Evolutionary conservation across 768 basidiomycete species (phyloP), one percentile per base, ranked within the genome.

Genomic region (Chalciporus sphaerocephalus): DNA sequence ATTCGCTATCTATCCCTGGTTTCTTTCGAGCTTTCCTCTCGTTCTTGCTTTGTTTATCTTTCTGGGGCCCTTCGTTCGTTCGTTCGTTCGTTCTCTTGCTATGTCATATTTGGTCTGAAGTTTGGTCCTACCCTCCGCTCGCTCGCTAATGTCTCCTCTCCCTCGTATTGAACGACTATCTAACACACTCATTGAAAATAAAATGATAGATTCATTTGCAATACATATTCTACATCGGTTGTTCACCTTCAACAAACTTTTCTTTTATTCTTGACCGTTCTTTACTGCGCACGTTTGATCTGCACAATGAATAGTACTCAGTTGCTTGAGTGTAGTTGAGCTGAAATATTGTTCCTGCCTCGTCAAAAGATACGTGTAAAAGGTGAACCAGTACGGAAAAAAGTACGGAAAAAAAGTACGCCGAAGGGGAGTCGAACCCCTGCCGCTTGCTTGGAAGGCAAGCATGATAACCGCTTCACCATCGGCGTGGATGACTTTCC

Each of bases 381-480:
- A n/a, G n/a, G n/a, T n/a, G n/a, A n/a, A n/a, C n/a, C n/a, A n/a
- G n/a, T n/a, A n/a, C n/a, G n/a, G n/a, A n/a, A n/a, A 55, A 33
- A 4, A 54, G 18, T 1, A 45, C 25, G 16, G 27, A 43, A 53
- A 43, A 24, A 38, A 24, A 1, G 27, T 64, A 65, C 64, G 55
- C 78, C 73, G 73, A 79, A 81, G 74, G 80, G 80, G 80, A 82
- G 76, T 82, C 80, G 80, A 82, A 82, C 80, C 80, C 80, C 73
- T 80, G 79, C 81, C 79, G 78, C 79, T 74, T 73, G 73, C 72
- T 74, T 86, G 84, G 85, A 86, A 86, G 84, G 83, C 84, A 86
- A 86, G 85, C 83, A 87, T 87, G 84, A 86, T 87, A 87, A 85
- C 85, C 84, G 75, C 81, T 87, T 87, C 85, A 87, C 85, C 85